These are phyloP conservation scores for Rubroshorea leprosula DNA, from an alignment of 345 rosid species.

Conservation along the genomic window DNA sequence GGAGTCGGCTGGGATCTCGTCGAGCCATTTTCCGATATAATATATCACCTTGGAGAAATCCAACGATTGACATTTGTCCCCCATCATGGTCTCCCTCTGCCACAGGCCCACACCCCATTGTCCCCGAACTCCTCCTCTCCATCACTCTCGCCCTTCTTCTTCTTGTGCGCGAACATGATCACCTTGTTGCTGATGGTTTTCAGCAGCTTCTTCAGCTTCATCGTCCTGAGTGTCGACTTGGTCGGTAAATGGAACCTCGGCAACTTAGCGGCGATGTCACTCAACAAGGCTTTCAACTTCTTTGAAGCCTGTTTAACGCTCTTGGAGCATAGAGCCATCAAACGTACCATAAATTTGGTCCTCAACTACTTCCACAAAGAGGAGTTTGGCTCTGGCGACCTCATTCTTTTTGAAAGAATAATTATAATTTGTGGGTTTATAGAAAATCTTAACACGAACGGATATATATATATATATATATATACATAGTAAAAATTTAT, in stretches of 20 bases:
- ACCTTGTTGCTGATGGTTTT: no score
- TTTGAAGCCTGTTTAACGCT: constrained; percentile 42
- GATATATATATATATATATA: no score
- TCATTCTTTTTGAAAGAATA: no score
- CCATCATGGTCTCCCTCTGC: constrained; percentile 83
- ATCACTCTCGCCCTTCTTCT: constrained; percentile 16
- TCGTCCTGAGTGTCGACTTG: no score
- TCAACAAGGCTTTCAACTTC: constrained; percentile 32
- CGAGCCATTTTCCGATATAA: constrained; percentile 56
- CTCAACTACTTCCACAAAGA: constrained; percentile 40
- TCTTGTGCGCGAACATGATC: no score
- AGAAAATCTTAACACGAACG: no score
- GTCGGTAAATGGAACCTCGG: constrained; percentile 3
- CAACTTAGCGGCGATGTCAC: not conserved
- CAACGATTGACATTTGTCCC: no score
- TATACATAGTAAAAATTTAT: no score
- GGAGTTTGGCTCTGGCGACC: no score
- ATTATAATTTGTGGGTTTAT: no score
- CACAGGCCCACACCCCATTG: constrained; percentile 89
- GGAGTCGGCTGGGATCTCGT: constrained; percentile 58
- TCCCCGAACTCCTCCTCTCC: constrained; percentile 44
- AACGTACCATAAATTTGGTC: constrained; percentile 32
- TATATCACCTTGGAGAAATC: constrained; percentile 78
- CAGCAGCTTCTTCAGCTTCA: no score
- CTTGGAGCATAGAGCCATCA: constrained; percentile 54